Conservation (phyloP, 2,329 filamentous ascomycete species). For the Capronia americana region DNA sequence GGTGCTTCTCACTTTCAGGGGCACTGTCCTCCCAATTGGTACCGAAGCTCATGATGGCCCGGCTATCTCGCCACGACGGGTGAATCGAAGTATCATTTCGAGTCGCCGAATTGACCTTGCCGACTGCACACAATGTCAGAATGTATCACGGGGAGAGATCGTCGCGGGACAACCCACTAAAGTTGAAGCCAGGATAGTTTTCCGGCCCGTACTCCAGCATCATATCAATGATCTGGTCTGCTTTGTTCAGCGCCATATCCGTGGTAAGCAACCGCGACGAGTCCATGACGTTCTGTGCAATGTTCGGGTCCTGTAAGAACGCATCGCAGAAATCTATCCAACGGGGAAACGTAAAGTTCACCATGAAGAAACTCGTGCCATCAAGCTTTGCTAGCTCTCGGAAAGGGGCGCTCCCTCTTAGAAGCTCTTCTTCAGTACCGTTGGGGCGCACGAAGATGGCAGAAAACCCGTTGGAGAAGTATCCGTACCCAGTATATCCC, state of each 20-base stretch:
- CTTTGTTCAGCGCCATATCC: constrained; percentile 39
- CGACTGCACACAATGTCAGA: constrained; percentile 38
- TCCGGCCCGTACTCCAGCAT: constrained; percentile 40
- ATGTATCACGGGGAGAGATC: neutral
- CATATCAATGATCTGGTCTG: constrained; percentile 41
- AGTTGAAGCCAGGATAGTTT: constrained; percentile 41
- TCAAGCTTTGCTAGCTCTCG: constrained; percentile 36
- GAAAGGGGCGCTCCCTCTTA: constrained; percentile 35
- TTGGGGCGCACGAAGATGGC: constrained; percentile 45
- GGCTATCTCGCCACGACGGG: constrained; percentile 41
- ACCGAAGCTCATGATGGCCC: constrained; percentile 41
- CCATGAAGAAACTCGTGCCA: constrained; percentile 35
- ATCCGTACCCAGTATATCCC: constrained; percentile 44
- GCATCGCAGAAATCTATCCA: constrained; percentile 42
- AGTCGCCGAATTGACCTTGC: constrained; percentile 41
- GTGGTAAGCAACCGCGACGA: constrained; percentile 42
- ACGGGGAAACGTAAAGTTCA: constrained; percentile 39
- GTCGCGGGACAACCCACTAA: constrained; percentile 36
- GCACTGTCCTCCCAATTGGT: constrained; percentile 43
- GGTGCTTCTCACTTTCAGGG: constrained; percentile 38
- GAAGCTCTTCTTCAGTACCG: constrained; percentile 41
- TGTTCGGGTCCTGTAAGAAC: constrained; percentile 44
- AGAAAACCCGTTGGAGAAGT: constrained; percentile 36
- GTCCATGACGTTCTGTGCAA: constrained; percentile 45
- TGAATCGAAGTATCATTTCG: constrained; percentile 44